A percentile compares a stretch with the other conserved stretches of the same genome.
Conservation (phyloP, 169 alveolate genomes). For the Plasmodium sp. region DNA sequence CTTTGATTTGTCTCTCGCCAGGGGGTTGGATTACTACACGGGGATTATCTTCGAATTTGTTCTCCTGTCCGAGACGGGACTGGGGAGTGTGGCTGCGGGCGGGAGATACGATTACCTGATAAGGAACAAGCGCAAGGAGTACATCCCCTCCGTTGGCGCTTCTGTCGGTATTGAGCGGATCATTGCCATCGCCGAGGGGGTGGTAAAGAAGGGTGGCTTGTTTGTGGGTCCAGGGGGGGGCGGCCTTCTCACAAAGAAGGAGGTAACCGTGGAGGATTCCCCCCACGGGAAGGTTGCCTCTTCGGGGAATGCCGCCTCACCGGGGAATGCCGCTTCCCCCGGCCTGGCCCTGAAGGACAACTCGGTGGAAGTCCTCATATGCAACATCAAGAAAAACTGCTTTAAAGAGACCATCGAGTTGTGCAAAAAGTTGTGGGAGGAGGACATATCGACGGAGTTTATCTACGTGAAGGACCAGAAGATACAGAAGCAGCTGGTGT, state of each 20-base stretch:
- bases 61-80: conserved; percentile 84
- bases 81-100: conserved; percentile 98
- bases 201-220: conserved; percentile 24
- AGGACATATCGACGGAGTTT: conserved; percentile 80
- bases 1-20: conserved; percentile 94
- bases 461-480: conserved; percentile 78
- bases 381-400: conserved; percentile 29
- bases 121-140: conserved; percentile 91
- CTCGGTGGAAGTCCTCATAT: conserved; percentile 75
- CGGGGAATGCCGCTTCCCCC: background rate
- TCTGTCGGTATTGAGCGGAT: conserved; percentile 96
- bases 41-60: conserved; percentile 97
- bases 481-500: conserved; percentile 87
- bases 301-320: no score
- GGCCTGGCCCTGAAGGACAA: conserved; percentile 83
- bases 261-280: background rate
- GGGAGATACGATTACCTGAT: conserved; percentile 97
- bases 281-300: conserved; percentile 9
- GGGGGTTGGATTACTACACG: conserved; percentile 98
- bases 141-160: conserved; percentile 96
- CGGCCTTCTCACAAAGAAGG: background rate
- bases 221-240: conserved; percentile 4
- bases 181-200: conserved; percentile 84
- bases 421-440: conserved; percentile 79
- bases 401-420: conserved; percentile 79